Evolutionary conservation across 1,139 yeast genomes (phyloP).

Genomic region (Candida sp.): DNA sequence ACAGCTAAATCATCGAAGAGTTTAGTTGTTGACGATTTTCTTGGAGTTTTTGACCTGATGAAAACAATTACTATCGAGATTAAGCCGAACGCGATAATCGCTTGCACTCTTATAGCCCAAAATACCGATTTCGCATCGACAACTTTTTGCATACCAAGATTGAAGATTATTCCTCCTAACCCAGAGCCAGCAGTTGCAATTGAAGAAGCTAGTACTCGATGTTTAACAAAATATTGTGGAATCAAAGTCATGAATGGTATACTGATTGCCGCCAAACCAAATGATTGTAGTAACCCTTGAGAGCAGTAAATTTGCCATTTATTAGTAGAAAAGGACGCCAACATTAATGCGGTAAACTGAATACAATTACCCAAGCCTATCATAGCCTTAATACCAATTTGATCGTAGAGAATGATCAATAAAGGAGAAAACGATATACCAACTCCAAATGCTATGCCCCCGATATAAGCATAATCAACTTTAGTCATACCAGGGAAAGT

Average conservation of each 20-base stretch:
- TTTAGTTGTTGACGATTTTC: slow-evolving; percentile 17
- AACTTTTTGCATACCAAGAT: slow-evolving; percentile 28
- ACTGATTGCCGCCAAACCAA: slow-evolving; percentile 24
- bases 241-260: slow-evolving; percentile 39
- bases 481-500: slow-evolving; percentile 16
- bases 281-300: slow-evolving; percentile 26
- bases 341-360: slow-evolving; percentile 39
- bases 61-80: slow-evolving; percentile 20
- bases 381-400: slow-evolving; percentile 25
- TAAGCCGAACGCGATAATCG: slow-evolving; percentile 22
- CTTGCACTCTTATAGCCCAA: slow-evolving; percentile 44
- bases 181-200: slow-evolving; percentile 55
- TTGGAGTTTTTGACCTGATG: slow-evolving; percentile 8
- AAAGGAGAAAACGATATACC: slow-evolving; percentile 18
- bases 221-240: slow-evolving; percentile 59
- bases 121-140: slow-evolving; percentile 16
- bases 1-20: slow-evolving; percentile 4
- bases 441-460: slow-evolving; percentile 19
- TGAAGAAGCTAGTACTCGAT: slow-evolving; percentile 58
- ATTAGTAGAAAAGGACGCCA: slow-evolving; percentile 42
- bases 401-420: slow-evolving; percentile 25
- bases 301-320: slow-evolving; percentile 32
- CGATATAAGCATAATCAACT: slow-evolving; percentile 19
- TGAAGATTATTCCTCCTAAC: slow-evolving; percentile 15
- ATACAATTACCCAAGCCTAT: slow-evolving; percentile 31